A percentile compares a stretch with the other conserved stretches of the same genome.
phyloP scores from a whole-genome alignment of 345 rosid species.

The Clausena lansium region DNA sequence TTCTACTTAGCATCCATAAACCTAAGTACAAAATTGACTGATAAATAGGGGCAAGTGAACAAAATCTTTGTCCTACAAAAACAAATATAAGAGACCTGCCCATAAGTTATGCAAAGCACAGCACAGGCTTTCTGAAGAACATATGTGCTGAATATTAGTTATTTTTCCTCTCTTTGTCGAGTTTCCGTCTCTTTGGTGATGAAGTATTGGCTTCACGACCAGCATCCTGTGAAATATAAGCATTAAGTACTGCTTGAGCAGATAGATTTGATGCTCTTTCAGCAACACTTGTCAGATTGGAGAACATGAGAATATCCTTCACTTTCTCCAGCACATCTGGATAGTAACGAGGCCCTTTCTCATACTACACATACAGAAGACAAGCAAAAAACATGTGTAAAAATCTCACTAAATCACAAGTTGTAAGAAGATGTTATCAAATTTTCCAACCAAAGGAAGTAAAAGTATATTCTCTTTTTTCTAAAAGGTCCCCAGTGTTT shows the following conservation, averaged over 20 bases:
- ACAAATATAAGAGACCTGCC: background rate
- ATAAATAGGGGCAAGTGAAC: background rate
- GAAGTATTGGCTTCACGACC: background rate
- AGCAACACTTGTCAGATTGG: conserved; percentile 20
- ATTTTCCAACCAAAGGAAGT: background rate
- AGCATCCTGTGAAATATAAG: background rate
- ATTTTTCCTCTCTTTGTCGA: background rate
- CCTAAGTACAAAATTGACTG: background rate
- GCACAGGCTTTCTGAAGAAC: background rate
- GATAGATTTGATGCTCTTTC: conserved; percentile 15
- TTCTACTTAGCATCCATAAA: background rate
- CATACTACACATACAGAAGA: conserved; percentile 26
- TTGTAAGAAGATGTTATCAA: background rate
- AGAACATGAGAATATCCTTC: conserved; percentile 29
- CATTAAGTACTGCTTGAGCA: background rate
- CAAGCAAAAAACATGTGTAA: background rate
- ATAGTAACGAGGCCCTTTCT: conserved; percentile 14
- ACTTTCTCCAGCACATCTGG: conserved; percentile 26
- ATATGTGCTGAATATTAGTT: background rate
- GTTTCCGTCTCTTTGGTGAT: conserved; percentile 13
- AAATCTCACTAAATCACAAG: background rate
- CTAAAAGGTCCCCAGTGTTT: background rate
- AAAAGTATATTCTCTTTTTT: background rate
- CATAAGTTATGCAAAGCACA: background rate
- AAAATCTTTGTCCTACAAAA: background rate